Evolutionary conservation across 2,329 filamentous ascomycete genomes (phyloP), one percentile per base, ranked within the genome.

Genomic region (Cylindrodendrum hubeiense): DNA sequence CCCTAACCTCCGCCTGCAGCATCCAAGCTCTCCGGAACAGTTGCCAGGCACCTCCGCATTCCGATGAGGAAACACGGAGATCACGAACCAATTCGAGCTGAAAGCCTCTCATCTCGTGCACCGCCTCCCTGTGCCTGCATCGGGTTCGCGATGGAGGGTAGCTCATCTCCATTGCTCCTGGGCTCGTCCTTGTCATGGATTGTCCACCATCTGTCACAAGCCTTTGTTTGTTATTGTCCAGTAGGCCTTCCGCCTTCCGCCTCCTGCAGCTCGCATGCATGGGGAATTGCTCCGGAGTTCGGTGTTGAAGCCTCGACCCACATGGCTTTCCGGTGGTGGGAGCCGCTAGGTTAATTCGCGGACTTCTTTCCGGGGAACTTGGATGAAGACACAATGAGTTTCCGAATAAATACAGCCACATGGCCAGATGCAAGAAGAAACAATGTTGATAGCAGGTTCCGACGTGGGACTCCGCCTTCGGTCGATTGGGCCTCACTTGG

Each of bases 281-380:
- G 24, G 28, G 30, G 37, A 5, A 51, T 39, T 30, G 26, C 15
- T 47, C 17, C 44, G 44, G 22, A 10, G 19, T 22, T 43, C 41
- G 26, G 33, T 43, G 43, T 43, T 30, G 46, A 34, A 41, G 34
- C 26, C 28, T n/a, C 19, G 54, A 41, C 61, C 61, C 61, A 64
- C 61, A 55, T 59, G 19, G 21, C 26, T 44, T 37, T 52, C 43
- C 24, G 28, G 52, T 46, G 43, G 37, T 24, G 22, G 33, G 13
- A 26, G 17, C 26, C 37, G 61, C 54, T 59, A 64, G 54, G 30
- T 59, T 26, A 59, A 47, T 53, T 44, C 33, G 44, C 59, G 63
- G 66, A 63, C 58, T 67, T 66, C 65, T 65, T 63, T 30, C 66
- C 66, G 63, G 54, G 26, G 24, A 52, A 15, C 19, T 21, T 47